A percentile compares a stretch with the other conserved stretches of the same genome.
phyloP scores from a whole-genome alignment of 148 eudicot genomes.

The Euryodendron excelsum region DNA sequence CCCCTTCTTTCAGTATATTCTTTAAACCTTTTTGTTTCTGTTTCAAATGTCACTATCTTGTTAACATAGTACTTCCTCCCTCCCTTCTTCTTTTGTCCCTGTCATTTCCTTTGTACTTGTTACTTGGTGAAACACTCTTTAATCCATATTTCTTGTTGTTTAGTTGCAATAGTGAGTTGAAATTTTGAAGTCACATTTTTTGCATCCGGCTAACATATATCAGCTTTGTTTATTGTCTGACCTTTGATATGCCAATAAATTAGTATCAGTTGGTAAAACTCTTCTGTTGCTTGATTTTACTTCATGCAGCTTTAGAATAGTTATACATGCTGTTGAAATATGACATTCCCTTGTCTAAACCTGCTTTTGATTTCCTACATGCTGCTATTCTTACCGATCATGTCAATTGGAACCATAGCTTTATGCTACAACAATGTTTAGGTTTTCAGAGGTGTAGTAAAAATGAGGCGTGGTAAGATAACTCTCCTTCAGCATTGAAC shows the following conservation, averaged over 20 bases:
- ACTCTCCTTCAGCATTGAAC: background rate
- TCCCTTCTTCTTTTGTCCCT: no score
- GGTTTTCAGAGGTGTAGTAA: constrained; percentile 90
- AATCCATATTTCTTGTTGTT: no score
- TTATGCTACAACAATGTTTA: constrained; percentile 88
- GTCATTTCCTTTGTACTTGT: no score
- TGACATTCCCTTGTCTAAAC: constrained; percentile 9
- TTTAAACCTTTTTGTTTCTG: no score
- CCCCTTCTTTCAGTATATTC: no score
- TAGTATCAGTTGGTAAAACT: no score
- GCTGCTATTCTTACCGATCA: constrained; percentile 49
- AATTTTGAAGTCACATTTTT: background rate
- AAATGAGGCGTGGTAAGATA: constrained; percentile 57
- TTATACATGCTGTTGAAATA: background rate
- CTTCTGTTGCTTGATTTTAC: background rate
- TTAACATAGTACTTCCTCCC: no score
- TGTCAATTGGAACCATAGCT: constrained; percentile 91
- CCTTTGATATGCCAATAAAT: no score
- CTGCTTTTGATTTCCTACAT: constrained; percentile 26
- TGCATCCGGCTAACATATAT: background rate
- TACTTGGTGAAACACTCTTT: no score
- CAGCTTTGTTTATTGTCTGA: no score
- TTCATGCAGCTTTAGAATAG: background rate
- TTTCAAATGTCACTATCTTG: no score
- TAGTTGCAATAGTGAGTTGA: no score